Conservation (phyloP, 2,329 filamentous ascomycete species). For the Fusarium austroafricanum region DNA sequence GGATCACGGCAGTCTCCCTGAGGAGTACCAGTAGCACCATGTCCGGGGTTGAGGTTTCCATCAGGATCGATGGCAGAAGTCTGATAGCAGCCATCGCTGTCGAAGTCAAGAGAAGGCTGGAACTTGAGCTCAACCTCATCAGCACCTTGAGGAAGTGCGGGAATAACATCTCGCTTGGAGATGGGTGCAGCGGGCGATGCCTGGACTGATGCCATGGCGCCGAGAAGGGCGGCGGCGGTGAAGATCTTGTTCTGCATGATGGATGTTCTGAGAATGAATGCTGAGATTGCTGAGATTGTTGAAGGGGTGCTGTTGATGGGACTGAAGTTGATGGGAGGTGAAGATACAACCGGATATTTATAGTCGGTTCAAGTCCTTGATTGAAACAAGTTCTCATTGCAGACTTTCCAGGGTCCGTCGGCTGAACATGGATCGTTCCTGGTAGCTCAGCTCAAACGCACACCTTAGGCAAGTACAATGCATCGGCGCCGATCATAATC, state of each 20-base stretch:
- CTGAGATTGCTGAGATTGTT: neutral
- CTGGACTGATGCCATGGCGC: slow-evolving; percentile 33
- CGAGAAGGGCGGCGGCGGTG: slow-evolving; percentile 26
- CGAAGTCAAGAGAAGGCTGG: slow-evolving; percentile 55
- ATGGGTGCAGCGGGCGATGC: slow-evolving; percentile 27
- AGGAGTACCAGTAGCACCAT: slow-evolving; percentile 45
- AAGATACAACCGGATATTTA: neutral
- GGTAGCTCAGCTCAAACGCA: neutral
- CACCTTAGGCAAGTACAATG: neutral
- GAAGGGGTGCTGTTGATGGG: neutral
- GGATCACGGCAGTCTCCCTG: slow-evolving; percentile 48
- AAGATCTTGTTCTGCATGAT: slow-evolving; percentile 35
- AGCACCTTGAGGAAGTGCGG: slow-evolving; percentile 50
- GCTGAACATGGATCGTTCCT: neutral
- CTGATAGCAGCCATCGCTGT: slow-evolving; percentile 58
- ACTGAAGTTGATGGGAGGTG: neutral
- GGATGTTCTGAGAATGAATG: no score
- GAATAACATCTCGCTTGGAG: slow-evolving; percentile 45
- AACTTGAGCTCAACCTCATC: slow-evolving; percentile 50
- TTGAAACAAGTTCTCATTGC: neutral
- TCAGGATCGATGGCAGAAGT: slow-evolving; percentile 57
- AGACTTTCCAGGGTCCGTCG: neutral
- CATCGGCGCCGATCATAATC: slow-evolving; percentile 10
- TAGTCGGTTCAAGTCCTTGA: neutral
- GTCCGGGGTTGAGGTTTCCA: slow-evolving; percentile 49